A percentile compares a stretch with the other conserved stretches of the same genome.
phyloP scores from a whole-genome alignment of 108 stramenopile genomes.

The Nitzschia inconspicua region DNA sequence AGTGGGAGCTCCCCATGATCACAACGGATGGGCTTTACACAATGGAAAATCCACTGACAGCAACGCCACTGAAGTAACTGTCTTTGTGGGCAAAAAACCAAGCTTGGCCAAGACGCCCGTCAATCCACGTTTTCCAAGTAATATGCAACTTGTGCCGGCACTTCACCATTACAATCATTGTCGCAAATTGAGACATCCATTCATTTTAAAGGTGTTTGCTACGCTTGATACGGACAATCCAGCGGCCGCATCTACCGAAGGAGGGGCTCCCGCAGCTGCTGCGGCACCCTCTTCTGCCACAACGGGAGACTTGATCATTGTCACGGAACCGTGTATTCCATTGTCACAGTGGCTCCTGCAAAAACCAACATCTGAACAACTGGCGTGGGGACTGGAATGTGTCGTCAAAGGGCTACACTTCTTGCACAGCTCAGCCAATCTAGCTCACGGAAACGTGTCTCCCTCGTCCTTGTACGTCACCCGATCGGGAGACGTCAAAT shows the following conservation, averaged over 20 bases:
- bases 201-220: conserved; percentile 69
- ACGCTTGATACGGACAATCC: conserved; percentile 86
- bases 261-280: background rate
- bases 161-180: conserved; percentile 77
- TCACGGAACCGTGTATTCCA: conserved; percentile 70
- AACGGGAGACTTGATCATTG: conserved; percentile 77
- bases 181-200: conserved; percentile 73
- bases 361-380: conserved; percentile 39
- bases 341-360: conserved; percentile 58
- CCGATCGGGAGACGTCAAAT: conserved; percentile 79
- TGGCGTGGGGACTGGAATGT: conserved; percentile 81
- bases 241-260: conserved; percentile 26
- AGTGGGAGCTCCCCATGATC: conserved; percentile 42
- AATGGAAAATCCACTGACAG: conserved; percentile 54
- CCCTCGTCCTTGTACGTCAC: conserved; percentile 77
- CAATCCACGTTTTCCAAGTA: conserved; percentile 21
- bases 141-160: conserved; percentile 66
- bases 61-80: conserved; percentile 47
- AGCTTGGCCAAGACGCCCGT: conserved; percentile 48
- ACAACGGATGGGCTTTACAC: conserved; percentile 77
- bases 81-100: conserved; percentile 76
- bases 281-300: conserved; percentile 13
- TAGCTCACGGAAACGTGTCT: conserved; percentile 71
- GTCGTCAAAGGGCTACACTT: conserved; percentile 70
- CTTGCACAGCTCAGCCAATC: conserved; percentile 70